A percentile compares a stretch with the other conserved stretches of the same genome.
These are phyloP conservation scores for Conticribra weissflogii DNA, from an alignment of 108 stramenopile genomes.

Conservation along the genomic window DNA sequence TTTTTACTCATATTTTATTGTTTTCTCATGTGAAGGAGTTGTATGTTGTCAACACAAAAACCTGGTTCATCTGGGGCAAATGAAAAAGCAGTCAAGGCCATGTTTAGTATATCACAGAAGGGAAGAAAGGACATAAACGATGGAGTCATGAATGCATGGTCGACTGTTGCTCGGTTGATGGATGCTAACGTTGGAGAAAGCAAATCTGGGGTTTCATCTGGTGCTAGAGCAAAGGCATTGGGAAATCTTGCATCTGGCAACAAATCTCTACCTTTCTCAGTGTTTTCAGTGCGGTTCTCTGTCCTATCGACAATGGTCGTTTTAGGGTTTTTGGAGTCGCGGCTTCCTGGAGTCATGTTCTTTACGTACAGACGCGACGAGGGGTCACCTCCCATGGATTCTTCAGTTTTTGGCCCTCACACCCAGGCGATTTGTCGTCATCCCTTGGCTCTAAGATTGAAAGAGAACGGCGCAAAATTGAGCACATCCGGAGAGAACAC, in stretches of 20 bases:
- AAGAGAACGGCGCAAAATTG: conserved; percentile 54
- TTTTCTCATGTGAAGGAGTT: conserved; percentile 47
- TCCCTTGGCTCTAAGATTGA: conserved; percentile 71
- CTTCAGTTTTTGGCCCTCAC: conserved; percentile 72
- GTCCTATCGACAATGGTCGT: conserved; percentile 77
- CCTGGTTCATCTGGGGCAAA: conserved; percentile 26
- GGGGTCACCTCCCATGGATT: conserved; percentile 71
- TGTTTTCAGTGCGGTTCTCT: conserved; percentile 74
- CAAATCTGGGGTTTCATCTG: conserved; percentile 32
- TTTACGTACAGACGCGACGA: conserved; percentile 76
- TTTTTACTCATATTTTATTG: background rate
- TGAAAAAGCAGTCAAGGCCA: conserved; percentile 47
- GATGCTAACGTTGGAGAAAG: conserved; percentile 67
- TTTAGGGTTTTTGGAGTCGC: conserved; percentile 78
- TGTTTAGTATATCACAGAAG: conserved; percentile 62
- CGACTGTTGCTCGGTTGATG: conserved; percentile 60
- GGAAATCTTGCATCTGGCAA: conserved; percentile 14
- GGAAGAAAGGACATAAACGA: conserved; percentile 57
- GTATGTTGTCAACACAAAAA: conserved; percentile 56
- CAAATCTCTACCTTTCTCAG: conserved; percentile 56
- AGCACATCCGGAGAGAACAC: conserved; percentile 26
- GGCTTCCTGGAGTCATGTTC: conserved; percentile 78
- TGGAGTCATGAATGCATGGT: conserved; percentile 56
- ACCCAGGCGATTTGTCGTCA: conserved; percentile 68
- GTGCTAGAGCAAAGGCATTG: conserved; percentile 36